Conservation (phyloP, 768 basidiomycete genomes). For the Phaeotremella skinneri region DNA sequence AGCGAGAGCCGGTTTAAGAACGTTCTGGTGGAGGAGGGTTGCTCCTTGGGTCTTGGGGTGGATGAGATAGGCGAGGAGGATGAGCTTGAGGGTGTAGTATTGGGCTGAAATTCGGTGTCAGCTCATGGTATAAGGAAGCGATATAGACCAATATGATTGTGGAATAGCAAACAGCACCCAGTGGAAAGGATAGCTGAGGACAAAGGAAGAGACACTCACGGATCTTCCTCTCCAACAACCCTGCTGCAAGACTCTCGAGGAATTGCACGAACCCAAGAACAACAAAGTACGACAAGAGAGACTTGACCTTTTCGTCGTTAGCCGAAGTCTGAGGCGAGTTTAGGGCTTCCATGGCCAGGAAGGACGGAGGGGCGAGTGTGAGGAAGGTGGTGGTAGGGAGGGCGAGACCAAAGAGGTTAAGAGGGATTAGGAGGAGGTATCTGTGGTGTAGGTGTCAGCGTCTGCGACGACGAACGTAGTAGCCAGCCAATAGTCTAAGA, state of each 20-base stretch:
- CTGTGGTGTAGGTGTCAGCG: constrained; percentile 15
- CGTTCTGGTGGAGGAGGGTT: constrained; percentile 10
- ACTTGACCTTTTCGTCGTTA: constrained; percentile 26
- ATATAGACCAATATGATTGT: no score
- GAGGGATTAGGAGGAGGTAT: constrained; percentile 43
- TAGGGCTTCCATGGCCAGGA: constrained; percentile 33
- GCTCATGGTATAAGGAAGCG: neutral
- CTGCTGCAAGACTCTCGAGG: constrained; percentile 36
- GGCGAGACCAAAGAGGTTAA: constrained; percentile 43
- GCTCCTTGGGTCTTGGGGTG: constrained; percentile 41
- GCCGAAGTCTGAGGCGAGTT: constrained; percentile 20
- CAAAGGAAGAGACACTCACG: constrained; percentile 33
- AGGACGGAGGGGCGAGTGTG: constrained; percentile 37
- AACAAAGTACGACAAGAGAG: constrained; percentile 39
- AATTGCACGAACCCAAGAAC: constrained; percentile 40
- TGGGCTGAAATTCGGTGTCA: constrained; percentile 26
- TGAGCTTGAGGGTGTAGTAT: constrained; percentile 47
- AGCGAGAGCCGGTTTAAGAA: constrained; percentile 6
- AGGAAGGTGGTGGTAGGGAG: constrained; percentile 37
- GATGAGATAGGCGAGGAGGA: constrained; percentile 45
- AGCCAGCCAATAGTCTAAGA: no score
- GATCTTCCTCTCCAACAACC: constrained; percentile 34
- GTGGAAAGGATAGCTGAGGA: neutral
- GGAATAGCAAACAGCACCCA: constrained; percentile 1
- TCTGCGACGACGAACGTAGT: neutral